These are phyloP conservation scores for Ustilago vetiveriae DNA, from an alignment of 1,284 basidiomycete species.

Conservation along the genomic window DNA sequence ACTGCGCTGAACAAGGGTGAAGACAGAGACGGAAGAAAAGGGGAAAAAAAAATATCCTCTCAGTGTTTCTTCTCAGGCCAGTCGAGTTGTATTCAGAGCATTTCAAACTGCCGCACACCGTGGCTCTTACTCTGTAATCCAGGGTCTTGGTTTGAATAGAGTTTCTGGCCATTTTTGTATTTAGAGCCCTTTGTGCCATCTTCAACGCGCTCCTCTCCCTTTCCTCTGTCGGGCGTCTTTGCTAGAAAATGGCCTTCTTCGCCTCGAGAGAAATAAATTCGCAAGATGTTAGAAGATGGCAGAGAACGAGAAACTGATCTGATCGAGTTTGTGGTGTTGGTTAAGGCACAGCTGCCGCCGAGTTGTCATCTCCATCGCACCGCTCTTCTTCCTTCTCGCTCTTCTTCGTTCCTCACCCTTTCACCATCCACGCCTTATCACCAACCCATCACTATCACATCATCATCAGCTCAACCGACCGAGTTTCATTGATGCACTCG, in stretches of 20 bases:
- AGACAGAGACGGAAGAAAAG: too few relatives aligned
- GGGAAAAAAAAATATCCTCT: constrained; percentile 6
- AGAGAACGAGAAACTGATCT: constrained; percentile 3
- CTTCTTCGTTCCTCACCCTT: neutral
- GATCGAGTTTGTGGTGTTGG: constrained; percentile 14
- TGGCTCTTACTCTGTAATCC: too few relatives aligned
- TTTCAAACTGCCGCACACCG: neutral
- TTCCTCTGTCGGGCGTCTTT: too few relatives aligned
- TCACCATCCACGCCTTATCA: too few relatives aligned
- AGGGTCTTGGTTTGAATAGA: neutral
- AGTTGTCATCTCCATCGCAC: neutral
- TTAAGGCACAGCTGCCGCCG: constrained; percentile 4
- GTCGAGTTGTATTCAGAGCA: neutral
- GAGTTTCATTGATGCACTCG: too few relatives aligned
- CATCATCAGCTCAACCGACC: too few relatives aligned
- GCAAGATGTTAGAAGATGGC: constrained; percentile 9
- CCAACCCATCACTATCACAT: neutral
- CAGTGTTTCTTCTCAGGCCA: constrained; percentile 10
- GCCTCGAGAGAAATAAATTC: neutral
- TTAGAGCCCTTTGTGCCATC: neutral
- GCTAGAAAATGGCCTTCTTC: neutral
- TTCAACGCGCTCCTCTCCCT: too few relatives aligned
- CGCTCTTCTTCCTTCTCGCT: neutral
- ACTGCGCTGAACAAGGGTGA: too few relatives aligned
- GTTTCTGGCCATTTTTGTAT: too few relatives aligned